Conservation (phyloP, 352 stramenopile genomes). For the Phytophthora sp. region DNA sequence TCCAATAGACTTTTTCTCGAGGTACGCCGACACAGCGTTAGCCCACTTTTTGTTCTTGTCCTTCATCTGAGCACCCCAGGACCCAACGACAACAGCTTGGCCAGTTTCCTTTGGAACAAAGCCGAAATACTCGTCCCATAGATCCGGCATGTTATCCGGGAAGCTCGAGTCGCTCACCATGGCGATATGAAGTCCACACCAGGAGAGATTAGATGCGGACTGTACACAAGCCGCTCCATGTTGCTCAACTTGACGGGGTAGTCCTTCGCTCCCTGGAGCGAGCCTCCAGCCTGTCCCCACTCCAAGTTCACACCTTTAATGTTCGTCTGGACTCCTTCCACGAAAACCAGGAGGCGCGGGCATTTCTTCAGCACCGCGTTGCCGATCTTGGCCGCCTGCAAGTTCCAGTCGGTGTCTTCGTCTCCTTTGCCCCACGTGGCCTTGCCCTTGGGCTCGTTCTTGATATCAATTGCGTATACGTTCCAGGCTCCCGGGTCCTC, state of each 20-base stretch:
- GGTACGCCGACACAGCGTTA: constrained; percentile 50
- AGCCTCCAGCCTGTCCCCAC: constrained; percentile 70
- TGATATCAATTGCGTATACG: constrained; percentile 76
- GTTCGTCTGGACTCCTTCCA: constrained; percentile 78
- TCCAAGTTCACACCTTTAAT: constrained; percentile 56
- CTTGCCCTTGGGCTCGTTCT: constrained; percentile 79
- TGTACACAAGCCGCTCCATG: constrained; percentile 77
- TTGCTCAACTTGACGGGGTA: constrained; percentile 71
- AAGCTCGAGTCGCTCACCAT: constrained; percentile 67
- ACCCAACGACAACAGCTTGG: constrained; percentile 65
- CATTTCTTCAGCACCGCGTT: constrained; percentile 73
- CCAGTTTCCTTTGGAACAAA: constrained; percentile 64
- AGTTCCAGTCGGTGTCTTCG: constrained; percentile 66
- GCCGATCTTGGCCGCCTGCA: constrained; percentile 67
- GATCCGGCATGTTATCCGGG: constrained; percentile 65
- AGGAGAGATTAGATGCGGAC: constrained; percentile 66
- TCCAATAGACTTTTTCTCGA: constrained; percentile 57
- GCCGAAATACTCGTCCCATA: constrained; percentile 78
- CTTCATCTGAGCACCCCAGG: constrained; percentile 71
- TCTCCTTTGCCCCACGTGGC: constrained; percentile 70
- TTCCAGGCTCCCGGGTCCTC: constrained; percentile 70
- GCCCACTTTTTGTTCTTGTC: constrained; percentile 68
- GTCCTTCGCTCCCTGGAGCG: constrained; percentile 61
- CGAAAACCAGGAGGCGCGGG: constrained; percentile 68
- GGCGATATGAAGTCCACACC: constrained; percentile 67